A percentile compares a stretch with the other conserved stretches of the same genome.
These are phyloP conservation scores for Malus sieversii DNA, from an alignment of 306 rosid species.

Conservation along the genomic window DNA sequence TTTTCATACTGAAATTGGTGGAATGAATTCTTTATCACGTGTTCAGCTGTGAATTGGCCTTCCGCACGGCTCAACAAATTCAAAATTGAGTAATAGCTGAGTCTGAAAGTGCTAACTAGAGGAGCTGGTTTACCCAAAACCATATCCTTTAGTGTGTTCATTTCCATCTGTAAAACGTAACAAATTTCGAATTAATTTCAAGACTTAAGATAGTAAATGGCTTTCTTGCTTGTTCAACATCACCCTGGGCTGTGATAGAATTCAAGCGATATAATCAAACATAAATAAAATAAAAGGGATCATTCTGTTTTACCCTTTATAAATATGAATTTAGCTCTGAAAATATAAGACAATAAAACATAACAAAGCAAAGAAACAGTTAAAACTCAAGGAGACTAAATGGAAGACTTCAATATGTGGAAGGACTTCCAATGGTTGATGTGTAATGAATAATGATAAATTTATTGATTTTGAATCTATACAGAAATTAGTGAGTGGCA, in stretches of 20 bases:
- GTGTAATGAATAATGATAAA: background rate
- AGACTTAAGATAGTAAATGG: background rate
- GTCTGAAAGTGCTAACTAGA: conserved; percentile 91
- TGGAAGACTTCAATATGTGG: background rate
- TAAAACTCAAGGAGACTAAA: background rate
- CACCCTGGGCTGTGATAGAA: conserved; percentile 5
- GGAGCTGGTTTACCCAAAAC: conserved; percentile 98
- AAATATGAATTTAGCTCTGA: background rate
- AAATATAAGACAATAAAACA: background rate
- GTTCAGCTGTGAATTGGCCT: conserved; percentile 98
- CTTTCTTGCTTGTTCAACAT: conserved; percentile 3
- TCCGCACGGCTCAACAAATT: conserved; percentile 97
- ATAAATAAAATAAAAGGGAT: background rate
- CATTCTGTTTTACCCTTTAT: background rate
- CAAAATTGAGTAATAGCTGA: conserved; percentile 95
- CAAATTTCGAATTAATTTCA: conserved; percentile 4
- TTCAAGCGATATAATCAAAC: background rate
- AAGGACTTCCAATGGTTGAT: background rate
- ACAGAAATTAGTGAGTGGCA: background rate
- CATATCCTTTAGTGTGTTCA: conserved; percentile 89
- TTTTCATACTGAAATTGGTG: conserved; percentile 97
- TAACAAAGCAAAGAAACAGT: background rate
- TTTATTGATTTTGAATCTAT: background rate
- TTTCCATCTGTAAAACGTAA: conserved; percentile 70
- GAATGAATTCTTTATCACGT: conserved; percentile 83